A percentile compares a stretch with the other conserved stretches of the same genome.
Conservation (phyloP, 2,329 filamentous ascomycete species). For the Fusarium torreyae region DNA sequence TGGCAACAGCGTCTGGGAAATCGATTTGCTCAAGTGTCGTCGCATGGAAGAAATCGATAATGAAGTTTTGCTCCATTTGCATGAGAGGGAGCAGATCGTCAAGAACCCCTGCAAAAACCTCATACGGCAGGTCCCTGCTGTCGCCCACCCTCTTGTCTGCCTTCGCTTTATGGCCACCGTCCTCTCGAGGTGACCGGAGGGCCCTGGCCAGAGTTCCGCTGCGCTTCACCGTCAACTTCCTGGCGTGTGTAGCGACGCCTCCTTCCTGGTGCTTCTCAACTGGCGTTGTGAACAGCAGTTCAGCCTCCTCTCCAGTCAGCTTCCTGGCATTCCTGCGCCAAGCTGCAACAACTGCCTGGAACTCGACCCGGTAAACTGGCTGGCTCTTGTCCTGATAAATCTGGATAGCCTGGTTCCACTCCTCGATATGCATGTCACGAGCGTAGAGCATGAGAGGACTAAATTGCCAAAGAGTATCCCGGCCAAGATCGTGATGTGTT, state of each 20-base stretch:
- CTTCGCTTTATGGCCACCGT: constrained; percentile 66
- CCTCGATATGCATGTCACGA: constrained; percentile 83
- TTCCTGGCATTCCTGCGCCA: constrained; percentile 88
- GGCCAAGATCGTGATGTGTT: constrained; percentile 78
- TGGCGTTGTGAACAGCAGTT: constrained; percentile 89
- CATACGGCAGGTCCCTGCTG: constrained; percentile 80
- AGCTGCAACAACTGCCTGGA: constrained; percentile 80
- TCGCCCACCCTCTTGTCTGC: constrained; percentile 73
- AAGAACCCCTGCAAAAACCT: constrained; percentile 84
- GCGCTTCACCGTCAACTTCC: constrained; percentile 93
- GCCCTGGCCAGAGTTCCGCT: constrained; percentile 88
- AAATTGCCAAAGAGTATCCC: constrained; percentile 87
- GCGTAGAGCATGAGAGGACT: constrained; percentile 90
- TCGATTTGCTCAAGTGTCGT: constrained; percentile 86
- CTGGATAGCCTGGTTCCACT: constrained; percentile 85
- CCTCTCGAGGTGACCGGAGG: constrained; percentile 77
- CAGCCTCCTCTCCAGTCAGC: constrained; percentile 81
- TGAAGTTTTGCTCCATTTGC: constrained; percentile 95
- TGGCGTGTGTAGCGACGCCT: constrained; percentile 78
- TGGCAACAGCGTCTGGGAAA: constrained; percentile 84
- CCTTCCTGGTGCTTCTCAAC: constrained; percentile 88
- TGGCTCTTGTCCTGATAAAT: constrained; percentile 85
- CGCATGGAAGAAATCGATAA: constrained; percentile 97
- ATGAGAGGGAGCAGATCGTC: constrained; percentile 88
- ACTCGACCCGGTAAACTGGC: constrained; percentile 85